These are phyloP conservation scores for Apium graveolens DNA, from an alignment of 129 eudicot species.

Conservation along the genomic window DNA sequence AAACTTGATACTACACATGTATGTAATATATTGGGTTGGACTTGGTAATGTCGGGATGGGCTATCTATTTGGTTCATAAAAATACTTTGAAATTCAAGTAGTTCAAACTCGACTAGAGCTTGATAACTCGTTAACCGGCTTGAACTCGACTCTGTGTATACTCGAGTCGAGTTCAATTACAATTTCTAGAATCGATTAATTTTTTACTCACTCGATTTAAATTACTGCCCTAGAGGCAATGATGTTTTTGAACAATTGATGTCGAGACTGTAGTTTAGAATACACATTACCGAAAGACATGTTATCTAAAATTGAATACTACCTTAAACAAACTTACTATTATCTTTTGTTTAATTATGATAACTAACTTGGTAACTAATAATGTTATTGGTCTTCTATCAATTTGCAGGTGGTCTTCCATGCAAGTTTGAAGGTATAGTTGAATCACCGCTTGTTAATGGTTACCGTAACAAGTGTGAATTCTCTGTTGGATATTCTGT, in stretches of 20 bases:
- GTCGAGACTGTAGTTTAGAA: not conserved
- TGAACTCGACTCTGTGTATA: no score
- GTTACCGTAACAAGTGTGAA: constrained; percentile 94
- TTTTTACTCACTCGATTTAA: no score
- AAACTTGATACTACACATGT: no score
- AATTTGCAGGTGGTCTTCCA: constrained; percentile 74
- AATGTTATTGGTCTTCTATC: not conserved
- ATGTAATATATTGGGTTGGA: no score
- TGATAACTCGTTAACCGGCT: no score
- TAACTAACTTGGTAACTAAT: not conserved
- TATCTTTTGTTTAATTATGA: not conserved
- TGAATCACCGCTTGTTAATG: constrained; percentile 80
- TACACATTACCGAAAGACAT: not conserved
- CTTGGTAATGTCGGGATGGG: no score
- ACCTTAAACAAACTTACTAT: not conserved
- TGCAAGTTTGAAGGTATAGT: constrained; percentile 90
- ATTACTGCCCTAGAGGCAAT: not conserved
- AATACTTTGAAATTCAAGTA: no score
- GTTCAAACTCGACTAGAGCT: no score
- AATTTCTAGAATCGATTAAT: no score
- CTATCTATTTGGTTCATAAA: no score
- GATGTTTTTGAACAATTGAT: not conserved
- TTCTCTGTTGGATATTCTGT: constrained; percentile 83
- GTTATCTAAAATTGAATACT: not conserved
- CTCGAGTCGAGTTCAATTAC: no score